phyloP scores from a whole-genome alignment of 2,329 filamentous ascomycete species.

The Purpureocillium lavendulum region DNA sequence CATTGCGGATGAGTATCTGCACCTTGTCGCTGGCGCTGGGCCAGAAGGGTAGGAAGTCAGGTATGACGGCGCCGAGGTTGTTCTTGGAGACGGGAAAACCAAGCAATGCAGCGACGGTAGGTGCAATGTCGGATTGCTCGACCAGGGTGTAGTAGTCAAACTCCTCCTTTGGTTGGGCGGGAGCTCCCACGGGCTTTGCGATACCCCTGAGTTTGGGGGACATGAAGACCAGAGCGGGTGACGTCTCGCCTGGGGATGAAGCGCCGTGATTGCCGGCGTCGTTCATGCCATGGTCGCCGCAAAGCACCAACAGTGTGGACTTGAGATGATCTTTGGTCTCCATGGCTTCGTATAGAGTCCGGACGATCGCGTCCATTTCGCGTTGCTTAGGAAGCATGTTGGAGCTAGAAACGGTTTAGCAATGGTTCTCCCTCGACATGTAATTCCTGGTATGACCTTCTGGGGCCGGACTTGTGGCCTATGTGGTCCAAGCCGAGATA shows the following conservation, averaged over 20 bases:
- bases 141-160: slow-evolving; percentile 78
- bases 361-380: slow-evolving; percentile 86
- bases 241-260: slow-evolving; percentile 88
- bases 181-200: slow-evolving; percentile 34
- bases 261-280: slow-evolving; percentile 96
- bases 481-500: slow-evolving; percentile 96
- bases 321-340: slow-evolving; percentile 60
- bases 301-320: slow-evolving; percentile 75
- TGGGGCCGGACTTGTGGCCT: slow-evolving; percentile 88
- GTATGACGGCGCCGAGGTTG: slow-evolving; percentile 79
- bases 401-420: slow-evolving; percentile 40
- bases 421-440: not conserved
- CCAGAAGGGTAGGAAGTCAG: slow-evolving; percentile 75
- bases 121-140: slow-evolving; percentile 92
- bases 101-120: slow-evolving; percentile 77
- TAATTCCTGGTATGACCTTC: slow-evolving; percentile 43
- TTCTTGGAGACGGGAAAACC: slow-evolving; percentile 86
- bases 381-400: slow-evolving; percentile 89
- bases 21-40: slow-evolving; percentile 39
- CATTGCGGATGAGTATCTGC: slow-evolving; percentile 68
- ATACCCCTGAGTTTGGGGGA: slow-evolving; percentile 69
- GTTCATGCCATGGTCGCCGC: slow-evolving; percentile 99
- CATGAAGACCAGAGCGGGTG: slow-evolving; percentile 82
- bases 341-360: slow-evolving; percentile 68
- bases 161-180: slow-evolving; percentile 53